phyloP scores from a whole-genome alignment of 1,139 yeast species.

The Hemisphaericaspora xylanilytica region DNA sequence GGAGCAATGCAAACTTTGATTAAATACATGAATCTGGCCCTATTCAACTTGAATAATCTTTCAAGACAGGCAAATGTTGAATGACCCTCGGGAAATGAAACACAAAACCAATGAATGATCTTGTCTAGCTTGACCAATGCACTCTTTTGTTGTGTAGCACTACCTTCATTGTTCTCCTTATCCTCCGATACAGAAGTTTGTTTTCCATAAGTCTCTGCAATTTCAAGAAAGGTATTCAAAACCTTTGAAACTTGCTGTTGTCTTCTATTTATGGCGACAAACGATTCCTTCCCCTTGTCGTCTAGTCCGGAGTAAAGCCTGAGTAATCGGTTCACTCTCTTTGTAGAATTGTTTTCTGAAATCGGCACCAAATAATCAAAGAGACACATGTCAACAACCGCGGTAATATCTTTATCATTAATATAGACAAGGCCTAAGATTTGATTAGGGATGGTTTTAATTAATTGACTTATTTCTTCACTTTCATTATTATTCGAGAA shows the following conservation, averaged over 20 bases:
- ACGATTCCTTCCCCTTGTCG: conserved; percentile 59
- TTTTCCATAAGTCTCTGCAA: conserved; percentile 32
- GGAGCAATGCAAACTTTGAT: conserved; percentile 53
- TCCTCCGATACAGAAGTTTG: conserved; percentile 29
- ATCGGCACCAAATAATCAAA: conserved; percentile 64
- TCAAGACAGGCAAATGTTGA: conserved; percentile 50
- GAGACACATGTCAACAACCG: conserved; percentile 61
- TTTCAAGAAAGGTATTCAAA: conserved; percentile 32
- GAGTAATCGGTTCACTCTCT: conserved; percentile 55
- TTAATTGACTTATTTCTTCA: conserved; percentile 36
- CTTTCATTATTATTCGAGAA: conserved; percentile 20
- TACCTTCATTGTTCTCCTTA: conserved; percentile 35
- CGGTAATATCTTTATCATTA: conserved; percentile 66
- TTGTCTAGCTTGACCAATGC: conserved; percentile 45
- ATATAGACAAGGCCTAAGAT: conserved; percentile 70
- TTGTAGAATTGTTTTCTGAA: conserved; percentile 37
- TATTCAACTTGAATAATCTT: conserved; percentile 52
- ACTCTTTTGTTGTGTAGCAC: conserved; percentile 19
- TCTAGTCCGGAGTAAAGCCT: conserved; percentile 49
- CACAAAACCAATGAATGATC: conserved; percentile 63
- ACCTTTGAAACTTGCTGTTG: conserved; percentile 59
- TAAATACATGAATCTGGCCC: conserved; percentile 55
- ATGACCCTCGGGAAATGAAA: conserved; percentile 52
- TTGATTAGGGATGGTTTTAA: conserved; percentile 59
- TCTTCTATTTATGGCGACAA: conserved; percentile 65